Evolutionary conservation across 495 filamentous ascomycete species (phyloP), one percentile per base, ranked within the genome.

Genomic region (Thozetella sp.): DNA sequence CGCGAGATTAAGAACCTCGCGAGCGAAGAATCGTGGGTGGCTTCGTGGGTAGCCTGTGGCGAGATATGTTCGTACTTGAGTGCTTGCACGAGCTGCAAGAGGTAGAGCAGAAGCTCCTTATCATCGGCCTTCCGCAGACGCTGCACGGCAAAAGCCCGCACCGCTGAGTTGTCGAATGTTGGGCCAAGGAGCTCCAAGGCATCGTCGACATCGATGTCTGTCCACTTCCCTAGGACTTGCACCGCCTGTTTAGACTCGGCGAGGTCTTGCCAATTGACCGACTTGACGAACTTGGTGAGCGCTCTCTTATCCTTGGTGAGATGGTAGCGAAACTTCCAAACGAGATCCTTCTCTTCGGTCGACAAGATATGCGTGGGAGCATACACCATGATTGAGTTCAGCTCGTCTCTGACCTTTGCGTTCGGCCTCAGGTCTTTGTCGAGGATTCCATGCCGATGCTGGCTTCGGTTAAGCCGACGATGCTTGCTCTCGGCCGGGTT

Each of bases 401-500:
- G 76, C 63, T 97, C 92, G 73, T 99, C 95, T 46, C 95, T 85
- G 50, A 93, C 92, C 73, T 97, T 96, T n/a, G 93, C 90, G 67
- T 98, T 97, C 1, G 95, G 95, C 68, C 94, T 97, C 57, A 97
- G 74, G 65, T 99, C 95, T 46, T 94, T 87, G 70, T 98, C 95
- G 63, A 97, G 76, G 30, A 93, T 89, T 15, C 93, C 93, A 55
- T 93, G 96, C n/a, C 95, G 86, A 68, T 97, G 91, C 53, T 79
- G 77, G 66, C 92, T 95, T 63, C 95, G 87, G 53, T 97, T 91
- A 34, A 99, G 85, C 52, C 93, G 80, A 20, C 95, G 87, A 66
- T 99, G 96, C 71, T 97, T 98, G 76, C 87, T 93, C 76, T 99
- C 95, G 17, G 91, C 93, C 19, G 94, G 95, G 71, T 99, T 99